phyloP scores from a whole-genome alignment of 768 basidiomycete species.

The Calocybe gangraenosa region DNA sequence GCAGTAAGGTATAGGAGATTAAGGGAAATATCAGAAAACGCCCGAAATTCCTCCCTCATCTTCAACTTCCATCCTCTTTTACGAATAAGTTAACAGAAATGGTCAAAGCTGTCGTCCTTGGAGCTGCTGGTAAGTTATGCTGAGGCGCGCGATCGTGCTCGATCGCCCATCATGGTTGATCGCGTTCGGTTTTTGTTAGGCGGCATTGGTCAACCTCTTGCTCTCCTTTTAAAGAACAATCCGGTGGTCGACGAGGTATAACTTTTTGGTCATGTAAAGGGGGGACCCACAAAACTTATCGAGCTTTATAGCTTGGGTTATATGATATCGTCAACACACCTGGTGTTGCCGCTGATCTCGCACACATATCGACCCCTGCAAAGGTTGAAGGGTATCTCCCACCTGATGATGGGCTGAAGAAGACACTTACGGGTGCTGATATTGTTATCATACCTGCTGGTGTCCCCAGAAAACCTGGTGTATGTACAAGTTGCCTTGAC shows the following conservation, averaged over 20 bases:
- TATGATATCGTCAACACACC: constrained; percentile 98
- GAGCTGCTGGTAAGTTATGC: constrained; percentile 70
- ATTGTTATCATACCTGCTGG: constrained; percentile 95
- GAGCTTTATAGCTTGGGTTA: constrained; percentile 61
- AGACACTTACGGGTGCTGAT: constrained; percentile 80
- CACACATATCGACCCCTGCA: constrained; percentile 88
- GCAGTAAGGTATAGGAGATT: constrained; percentile 3
- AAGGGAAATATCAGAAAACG: constrained; percentile 1
- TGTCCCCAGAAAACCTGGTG: constrained; percentile 92
- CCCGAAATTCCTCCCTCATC: constrained; percentile 12
- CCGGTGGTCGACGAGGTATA: constrained; percentile 72
- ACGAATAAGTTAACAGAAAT: constrained; percentile 24
- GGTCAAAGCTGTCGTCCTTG: constrained; percentile 91
- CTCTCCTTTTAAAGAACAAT: constrained; percentile 87
- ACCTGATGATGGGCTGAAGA: constrained; percentile 77
- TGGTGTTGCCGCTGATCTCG: constrained; percentile 92
- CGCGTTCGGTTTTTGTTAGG: constrained; percentile 38
- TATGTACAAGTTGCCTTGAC: constrained; percentile 34
- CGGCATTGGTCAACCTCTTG: constrained; percentile 95
- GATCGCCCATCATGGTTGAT: constrained; percentile 8
- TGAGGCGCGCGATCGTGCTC: constrained; percentile 10
- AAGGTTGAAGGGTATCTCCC: constrained; percentile 81
- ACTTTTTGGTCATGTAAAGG: background rate
- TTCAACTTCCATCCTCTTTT: constrained; percentile 9
- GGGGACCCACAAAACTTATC: background rate